A percentile compares a stretch with the other conserved stretches of the same genome.
Evolutionary conservation across 257 asterid genomes (phyloP).

Genomic region (Jacaranda mimosifolia): DNA sequence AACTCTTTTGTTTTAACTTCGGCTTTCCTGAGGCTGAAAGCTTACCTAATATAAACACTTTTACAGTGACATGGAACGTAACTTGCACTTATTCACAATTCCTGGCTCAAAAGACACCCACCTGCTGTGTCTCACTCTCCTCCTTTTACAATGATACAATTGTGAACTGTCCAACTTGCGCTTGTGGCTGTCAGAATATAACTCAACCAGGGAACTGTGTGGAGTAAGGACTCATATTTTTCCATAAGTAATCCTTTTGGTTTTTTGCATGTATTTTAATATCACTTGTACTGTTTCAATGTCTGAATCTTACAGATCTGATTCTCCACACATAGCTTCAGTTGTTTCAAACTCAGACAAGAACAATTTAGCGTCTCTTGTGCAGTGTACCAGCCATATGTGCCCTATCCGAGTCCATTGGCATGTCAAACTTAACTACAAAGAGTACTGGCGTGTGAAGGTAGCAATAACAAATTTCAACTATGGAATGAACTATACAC

Average conservation of each 20-base stretch:
- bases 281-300: constrained; percentile 3
- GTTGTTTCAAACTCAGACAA: constrained; percentile 34
- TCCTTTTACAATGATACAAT: constrained; percentile 52
- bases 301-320: constrained; percentile 41
- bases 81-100: constrained; percentile 65
- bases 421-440: constrained; percentile 59
- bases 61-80: constrained; percentile 64
- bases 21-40: neutral
- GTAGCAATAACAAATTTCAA: constrained; percentile 53
- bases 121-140: constrained; percentile 64
- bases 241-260: neutral
- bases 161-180: constrained; percentile 55
- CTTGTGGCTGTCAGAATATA: constrained; percentile 54
- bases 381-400: constrained; percentile 57
- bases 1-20: no score
- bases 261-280: neutral
- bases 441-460: constrained; percentile 60
- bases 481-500: constrained; percentile 54
- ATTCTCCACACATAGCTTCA: constrained; percentile 45
- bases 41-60: neutral
- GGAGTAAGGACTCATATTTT: constrained; percentile 38
- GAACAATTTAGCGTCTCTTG: constrained; percentile 36
- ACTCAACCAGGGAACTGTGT: constrained; percentile 44
- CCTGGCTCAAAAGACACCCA: constrained; percentile 54
- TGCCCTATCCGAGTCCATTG: constrained; percentile 65